phyloP scores from a whole-genome alignment of 208 protist genomes.

The Crithidia fasciculata region DNA sequence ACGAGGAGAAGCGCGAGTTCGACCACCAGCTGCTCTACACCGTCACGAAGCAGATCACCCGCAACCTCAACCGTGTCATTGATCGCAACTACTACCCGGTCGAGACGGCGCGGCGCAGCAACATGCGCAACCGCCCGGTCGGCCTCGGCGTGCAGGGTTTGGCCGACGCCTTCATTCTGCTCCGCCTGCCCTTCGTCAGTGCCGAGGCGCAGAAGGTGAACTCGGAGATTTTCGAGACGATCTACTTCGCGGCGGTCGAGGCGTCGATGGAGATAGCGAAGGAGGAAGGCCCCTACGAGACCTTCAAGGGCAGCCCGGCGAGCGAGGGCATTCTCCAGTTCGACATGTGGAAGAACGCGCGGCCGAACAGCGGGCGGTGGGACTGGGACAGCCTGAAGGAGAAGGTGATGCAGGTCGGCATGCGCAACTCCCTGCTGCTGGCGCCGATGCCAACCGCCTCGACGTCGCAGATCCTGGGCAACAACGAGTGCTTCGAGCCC shows the following conservation, averaged over 20 bases:
- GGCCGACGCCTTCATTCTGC: constrained; percentile 97
- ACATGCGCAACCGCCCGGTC: constrained; percentile 98
- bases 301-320: constrained; percentile 95
- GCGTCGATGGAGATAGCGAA: constrained; percentile 92
- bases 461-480: constrained; percentile 99
- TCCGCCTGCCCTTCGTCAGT: constrained; percentile 96
- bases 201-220: constrained; percentile 94
- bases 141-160: constrained; percentile 99
- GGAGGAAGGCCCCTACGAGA: constrained; percentile 94
- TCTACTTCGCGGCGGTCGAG: constrained; percentile 97
- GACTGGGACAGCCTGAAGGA: constrained; percentile 96
- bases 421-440: constrained; percentile 98
- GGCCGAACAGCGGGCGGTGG: constrained; percentile 90
- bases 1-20: constrained; percentile 71
- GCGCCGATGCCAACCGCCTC: constrained; percentile 99
- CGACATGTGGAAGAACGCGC: constrained; percentile 96
- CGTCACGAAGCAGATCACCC: constrained; percentile 94
- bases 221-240: constrained; percentile 99
- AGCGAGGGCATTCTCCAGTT: constrained; percentile 98
- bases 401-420: constrained; percentile 90
- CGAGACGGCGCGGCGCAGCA: constrained; percentile 93
- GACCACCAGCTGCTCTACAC: constrained; percentile 91
- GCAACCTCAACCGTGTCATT: constrained; percentile 99
- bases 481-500: constrained; percentile 99
- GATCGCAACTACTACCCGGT: constrained; percentile 99